Evolutionary conservation across 768 basidiomycete genomes (phyloP), one percentile per base, ranked within the genome.

Genomic region (Lactarius deliciosus): DNA sequence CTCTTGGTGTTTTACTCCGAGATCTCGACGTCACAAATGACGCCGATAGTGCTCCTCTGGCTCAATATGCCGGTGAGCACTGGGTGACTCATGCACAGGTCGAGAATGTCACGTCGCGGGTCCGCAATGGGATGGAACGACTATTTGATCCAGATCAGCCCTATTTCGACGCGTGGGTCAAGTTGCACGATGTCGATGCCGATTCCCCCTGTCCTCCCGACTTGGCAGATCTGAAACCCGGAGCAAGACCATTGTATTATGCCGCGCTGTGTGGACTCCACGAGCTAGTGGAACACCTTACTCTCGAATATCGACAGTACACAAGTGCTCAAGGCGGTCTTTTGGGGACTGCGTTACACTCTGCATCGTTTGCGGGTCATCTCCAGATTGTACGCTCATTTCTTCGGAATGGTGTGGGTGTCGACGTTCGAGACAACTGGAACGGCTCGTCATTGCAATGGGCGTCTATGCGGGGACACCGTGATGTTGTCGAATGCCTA

Each of bases 141-240:
- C n/a, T 50, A 22, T 50, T 25, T 50, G 47, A 50, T 25, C 47
- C 13, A 22, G 47, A 50, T 22, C 22, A 15, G 9, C n/a, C 47
- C 22, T 50, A 50, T 13, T 50, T 50, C 5, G 47, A 50, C 1
- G 22, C 22, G 5, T 50, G 47, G 47, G 13, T 50, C 22, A 1
- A 50, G n/a, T 50, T 50, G 22, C 10, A 50, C 11, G 22, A 50
- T 10, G 5, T 25, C 11, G 47, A 38, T 38, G 9, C 1, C 2
- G 10, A 36, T 11, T 1, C 0, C 1, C 0, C 1, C 34, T 36
- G 13, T 38, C 0, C 4, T 3, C 5, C 38, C 0, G 13, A 15
- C 0, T 13, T 40, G 13, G 4, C 15, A 40, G 13, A 5, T 15
- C 15, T 2, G 36, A 11, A 50, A 50, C 45, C 3, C 45, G n/a